These are phyloP conservation scores for Rhynchosporium secalis DNA, from an alignment of 2,329 filamentous ascomycete species.

Conservation along the genomic window DNA sequence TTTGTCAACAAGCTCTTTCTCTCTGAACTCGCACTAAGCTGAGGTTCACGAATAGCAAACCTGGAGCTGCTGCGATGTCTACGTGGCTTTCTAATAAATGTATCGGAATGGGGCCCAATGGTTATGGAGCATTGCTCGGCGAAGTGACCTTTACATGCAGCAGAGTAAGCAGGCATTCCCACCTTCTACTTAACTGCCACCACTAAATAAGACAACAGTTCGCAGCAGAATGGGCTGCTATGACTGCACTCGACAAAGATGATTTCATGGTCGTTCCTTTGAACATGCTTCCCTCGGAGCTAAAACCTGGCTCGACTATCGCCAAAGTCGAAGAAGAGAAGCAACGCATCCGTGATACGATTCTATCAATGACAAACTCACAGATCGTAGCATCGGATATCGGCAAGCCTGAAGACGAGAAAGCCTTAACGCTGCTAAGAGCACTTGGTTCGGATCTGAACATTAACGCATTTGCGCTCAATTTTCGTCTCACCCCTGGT, in stretches of 20 bases:
- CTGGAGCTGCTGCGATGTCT: conserved; percentile 15
- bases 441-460: conserved; percentile 15
- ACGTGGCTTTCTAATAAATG: conserved; percentile 14
- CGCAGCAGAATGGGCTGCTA: conserved; percentile 16
- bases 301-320: not conserved
- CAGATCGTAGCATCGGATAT: conserved; percentile 3
- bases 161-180: not conserved
- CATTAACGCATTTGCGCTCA: conserved; percentile 12
- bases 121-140: conserved; percentile 10
- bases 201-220: conserved; percentile 1
- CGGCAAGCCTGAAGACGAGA: conserved; percentile 11
- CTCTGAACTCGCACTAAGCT: not conserved
- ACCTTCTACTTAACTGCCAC: not conserved
- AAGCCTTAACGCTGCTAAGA: conserved; percentile 7
- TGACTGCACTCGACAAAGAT: conserved; percentile 14
- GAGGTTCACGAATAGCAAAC: conserved; percentile 1
- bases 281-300: conserved; percentile 14
- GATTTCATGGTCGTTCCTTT: conserved; percentile 12
- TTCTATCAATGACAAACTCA: conserved; percentile 1
- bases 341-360: conserved; percentile 14
- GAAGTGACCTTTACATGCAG: conserved; percentile 17
- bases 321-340: conserved; percentile 14
- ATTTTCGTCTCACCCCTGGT: conserved; percentile 6
- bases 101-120: conserved; percentile 11
- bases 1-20: not conserved